Base-by-base conservation (phyloP, 2,329 filamentous ascomycete species). In the Aspergillus sp. region DNA sequence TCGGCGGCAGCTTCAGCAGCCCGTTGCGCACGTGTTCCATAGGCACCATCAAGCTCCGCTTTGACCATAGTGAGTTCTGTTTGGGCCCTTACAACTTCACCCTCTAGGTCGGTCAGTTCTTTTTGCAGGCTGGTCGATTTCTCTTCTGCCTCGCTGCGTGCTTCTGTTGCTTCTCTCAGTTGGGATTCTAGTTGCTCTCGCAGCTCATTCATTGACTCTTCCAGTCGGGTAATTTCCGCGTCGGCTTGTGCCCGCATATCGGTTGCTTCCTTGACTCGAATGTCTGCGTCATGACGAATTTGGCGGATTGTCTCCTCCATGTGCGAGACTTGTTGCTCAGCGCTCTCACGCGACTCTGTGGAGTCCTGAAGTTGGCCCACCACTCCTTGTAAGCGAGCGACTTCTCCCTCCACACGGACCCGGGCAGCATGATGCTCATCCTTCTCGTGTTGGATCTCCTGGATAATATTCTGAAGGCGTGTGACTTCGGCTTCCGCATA, bases 11-110 rank as follows among this genome's bases (percentile, higher is more conserved):
- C 83, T 69, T 88, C 85, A n/a, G 85, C 87, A 12, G 86, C 86
- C 32, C 88, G 84, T 69, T 90, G 81, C 9, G 85, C 83, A 51
- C 87, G 81, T n/a, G 82, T 84, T 41, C 95, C 95, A 70, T 98
- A 97, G 70, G 96, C 96, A 61, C 91, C 91, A 66, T 96, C 95
- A 24, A 98, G 89, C 73, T 98, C 93, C 53, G 93, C 91, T 68
- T 87, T 85, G 24, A 90, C 91, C 64, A 98, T 88, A n/a, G 93
- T 96, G 42, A 98, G 83, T 78, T 98, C 88, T 2, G 87, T 90
- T 36, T 86, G 86, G 5, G 88, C 78, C 52, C 84, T 80, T 3
- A 88, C 85, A 50, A 89, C 80, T 66, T 89, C 84, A 55, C 82
- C 79, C 68, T 89, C 86, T 38, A 89, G 75, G 6, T 76, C 74